Conservation (phyloP, 2,329 filamentous ascomycete species). For the Claviceps capensis region DNA sequence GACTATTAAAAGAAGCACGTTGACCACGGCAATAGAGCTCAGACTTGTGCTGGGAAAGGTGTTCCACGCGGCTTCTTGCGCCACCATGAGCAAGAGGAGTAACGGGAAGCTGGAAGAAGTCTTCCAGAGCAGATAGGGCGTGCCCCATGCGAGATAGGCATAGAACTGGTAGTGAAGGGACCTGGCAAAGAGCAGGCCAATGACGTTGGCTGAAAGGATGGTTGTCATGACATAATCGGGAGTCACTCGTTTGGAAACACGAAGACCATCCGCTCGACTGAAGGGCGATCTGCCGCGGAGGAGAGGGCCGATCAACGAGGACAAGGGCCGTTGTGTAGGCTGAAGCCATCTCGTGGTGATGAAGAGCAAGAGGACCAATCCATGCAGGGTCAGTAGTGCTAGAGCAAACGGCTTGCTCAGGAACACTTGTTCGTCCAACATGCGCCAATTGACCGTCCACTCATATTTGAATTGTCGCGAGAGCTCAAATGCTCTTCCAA, state of each 20-base stretch:
- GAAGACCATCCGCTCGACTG: conserved; percentile 36
- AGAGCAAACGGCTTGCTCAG: conserved; percentile 55
- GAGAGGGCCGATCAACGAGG: conserved; percentile 36
- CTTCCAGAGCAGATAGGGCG: conserved; percentile 76
- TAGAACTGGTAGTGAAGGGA: conserved; percentile 95
- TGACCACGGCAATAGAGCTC: conserved; percentile 52
- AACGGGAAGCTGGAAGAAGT: conserved; percentile 53
- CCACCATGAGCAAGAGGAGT: conserved; percentile 56
- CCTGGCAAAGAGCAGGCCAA: conserved; percentile 75
- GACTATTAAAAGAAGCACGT: conserved; percentile 54
- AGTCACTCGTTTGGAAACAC: conserved; percentile 45
- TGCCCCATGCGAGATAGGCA: conserved; percentile 78
- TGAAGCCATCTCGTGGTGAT: conserved; percentile 56
- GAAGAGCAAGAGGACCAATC: conserved; percentile 52
- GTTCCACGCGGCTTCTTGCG: conserved; percentile 91
- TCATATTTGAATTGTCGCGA: conserved; percentile 86
- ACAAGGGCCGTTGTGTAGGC: conserved; percentile 46
- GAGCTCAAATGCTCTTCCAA: conserved; percentile 77
- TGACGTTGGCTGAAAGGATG: conserved; percentile 60
- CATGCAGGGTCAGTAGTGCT: conserved; percentile 51
- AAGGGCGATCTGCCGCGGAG: conserved; percentile 31
- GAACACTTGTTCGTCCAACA: conserved; percentile 74
- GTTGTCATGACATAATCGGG: conserved; percentile 63
- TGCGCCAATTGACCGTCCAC: conserved; percentile 99
- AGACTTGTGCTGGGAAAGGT: conserved; percentile 63